These are phyloP conservation scores for Alternaria burnsii DNA, from an alignment of 2,329 filamentous ascomycete species.

Conservation along the genomic window DNA sequence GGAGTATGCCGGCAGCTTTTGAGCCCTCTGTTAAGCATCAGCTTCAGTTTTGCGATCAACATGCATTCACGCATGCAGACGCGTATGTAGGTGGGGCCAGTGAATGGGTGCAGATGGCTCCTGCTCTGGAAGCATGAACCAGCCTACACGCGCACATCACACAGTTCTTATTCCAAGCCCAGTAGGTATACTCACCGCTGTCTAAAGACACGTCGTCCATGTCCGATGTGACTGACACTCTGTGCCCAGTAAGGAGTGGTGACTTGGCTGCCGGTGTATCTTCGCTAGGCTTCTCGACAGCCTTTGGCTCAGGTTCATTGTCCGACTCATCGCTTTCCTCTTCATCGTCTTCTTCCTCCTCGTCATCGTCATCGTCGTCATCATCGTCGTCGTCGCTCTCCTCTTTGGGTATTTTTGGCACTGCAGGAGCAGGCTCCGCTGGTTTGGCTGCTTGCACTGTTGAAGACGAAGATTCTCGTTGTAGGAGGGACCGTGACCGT, in stretches of 20 bases:
- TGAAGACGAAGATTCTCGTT: slow-evolving; percentile 45
- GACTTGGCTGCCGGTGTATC: slow-evolving; percentile 55
- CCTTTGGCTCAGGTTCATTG: slow-evolving; percentile 17
- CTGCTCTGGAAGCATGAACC: slow-evolving; percentile 1
- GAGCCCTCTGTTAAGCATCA: slow-evolving; percentile 39
- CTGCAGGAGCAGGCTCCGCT: slow-evolving; percentile 33
- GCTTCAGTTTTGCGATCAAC: slow-evolving; percentile 8
- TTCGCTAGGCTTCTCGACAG: slow-evolving; percentile 20
- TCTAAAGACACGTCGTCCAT: slow-evolving; percentile 73
- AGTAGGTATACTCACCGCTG: slow-evolving; percentile 58
- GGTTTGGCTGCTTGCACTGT: slow-evolving; percentile 36
- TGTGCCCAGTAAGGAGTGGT: slow-evolving; percentile 61
- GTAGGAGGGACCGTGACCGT: slow-evolving; percentile 64
- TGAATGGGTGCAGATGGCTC: background rate
- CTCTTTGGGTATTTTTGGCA: slow-evolving; percentile 25
- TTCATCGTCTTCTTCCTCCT: slow-evolving; percentile 21
- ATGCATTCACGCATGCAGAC: background rate
- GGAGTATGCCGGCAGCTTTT: slow-evolving; percentile 45
- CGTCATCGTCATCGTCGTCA: slow-evolving; percentile 21
- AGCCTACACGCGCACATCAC: slow-evolving; percentile 15
- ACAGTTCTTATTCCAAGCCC: slow-evolving; percentile 10
- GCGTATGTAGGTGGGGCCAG: background rate
- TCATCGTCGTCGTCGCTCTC: slow-evolving; percentile 22
- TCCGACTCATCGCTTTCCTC: slow-evolving; percentile 16
- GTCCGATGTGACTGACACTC: slow-evolving; percentile 63